These are phyloP conservation scores for Aspergillus pseudoviridinutans DNA, from an alignment of 2,329 filamentous ascomycete species.

Conservation along the genomic window DNA sequence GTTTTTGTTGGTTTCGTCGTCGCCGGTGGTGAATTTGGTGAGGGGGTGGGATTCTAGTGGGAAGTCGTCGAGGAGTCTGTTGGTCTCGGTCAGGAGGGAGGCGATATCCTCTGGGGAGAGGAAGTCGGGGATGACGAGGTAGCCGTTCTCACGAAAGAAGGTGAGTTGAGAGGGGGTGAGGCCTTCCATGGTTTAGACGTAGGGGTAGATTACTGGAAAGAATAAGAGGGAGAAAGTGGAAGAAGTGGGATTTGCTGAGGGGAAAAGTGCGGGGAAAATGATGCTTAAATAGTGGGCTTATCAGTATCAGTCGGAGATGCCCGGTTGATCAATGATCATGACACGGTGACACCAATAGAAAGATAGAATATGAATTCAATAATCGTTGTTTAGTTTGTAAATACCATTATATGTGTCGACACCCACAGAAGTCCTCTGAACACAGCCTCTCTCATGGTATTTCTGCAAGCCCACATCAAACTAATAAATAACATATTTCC, in stretches of 20 bases:
- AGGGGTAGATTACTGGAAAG: background rate
- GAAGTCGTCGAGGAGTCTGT: slow-evolving; percentile 69
- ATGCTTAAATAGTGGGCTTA: background rate
- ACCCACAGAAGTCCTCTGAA: background rate
- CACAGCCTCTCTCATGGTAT: background rate
- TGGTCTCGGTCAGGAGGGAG: slow-evolving; percentile 69
- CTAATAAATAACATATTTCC: background rate
- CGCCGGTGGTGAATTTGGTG: slow-evolving; percentile 88
- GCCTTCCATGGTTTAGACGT: background rate
- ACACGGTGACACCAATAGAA: background rate
- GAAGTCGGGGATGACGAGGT: slow-evolving; percentile 78
- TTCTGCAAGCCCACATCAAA: background rate
- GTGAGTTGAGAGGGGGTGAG: slow-evolving; percentile 69
- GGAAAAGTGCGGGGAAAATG: background rate
- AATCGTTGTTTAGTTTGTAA: background rate
- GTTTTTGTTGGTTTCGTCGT: slow-evolving; percentile 52
- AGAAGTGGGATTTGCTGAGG: background rate
- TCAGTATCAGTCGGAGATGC: background rate
- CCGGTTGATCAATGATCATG: background rate
- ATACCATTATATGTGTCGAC: slow-evolving; percentile 21
- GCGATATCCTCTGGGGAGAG: slow-evolving; percentile 63
- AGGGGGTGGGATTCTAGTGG: slow-evolving; percentile 80
- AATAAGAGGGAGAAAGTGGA: background rate
- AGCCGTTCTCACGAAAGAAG: slow-evolving; percentile 77
- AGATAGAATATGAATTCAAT: background rate